Base-by-base conservation (phyloP, 2,329 filamentous ascomycete genomes). In the Cladosporium oxysporum region DNA sequence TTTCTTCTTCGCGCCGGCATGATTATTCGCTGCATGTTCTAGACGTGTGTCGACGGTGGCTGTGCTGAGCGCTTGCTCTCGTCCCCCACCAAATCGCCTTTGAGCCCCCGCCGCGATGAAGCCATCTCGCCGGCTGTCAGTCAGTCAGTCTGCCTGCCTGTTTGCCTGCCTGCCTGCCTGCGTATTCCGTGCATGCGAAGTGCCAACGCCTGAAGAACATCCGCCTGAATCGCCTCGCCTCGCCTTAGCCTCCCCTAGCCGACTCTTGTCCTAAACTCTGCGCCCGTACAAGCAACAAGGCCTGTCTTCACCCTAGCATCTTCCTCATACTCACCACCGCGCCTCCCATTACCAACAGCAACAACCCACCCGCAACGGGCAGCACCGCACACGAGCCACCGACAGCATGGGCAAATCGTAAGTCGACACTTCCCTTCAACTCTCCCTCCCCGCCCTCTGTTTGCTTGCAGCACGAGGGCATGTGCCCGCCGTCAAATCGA, bases 391-490 rank as follows among this genome's bases (percentile, higher is more conserved):
- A 33, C 52, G 52, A 55, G 52, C 16, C 28, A 53, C 50, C 49
- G 58, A 28, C 50, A 66, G 58, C 58, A 66, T 66, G 65, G 65
- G 65, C 53, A 66, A 66, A 64, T 66, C 65, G 65, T 66, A 64
- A 66, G 65, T 66, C 60, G 52, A 55, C 33, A 31, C 64, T 58
- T 52, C 50, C 57, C 29, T 35, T 33, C 55, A 11, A 31, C 64
- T 41, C 29, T 37, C 57, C 21, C 58, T 44, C 61, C 21, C 64
- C 61, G 50, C 61, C 18, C 44, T 55, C 61, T 33, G 50, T 35
- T 47, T 63, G 50, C 61, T 57, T 62, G 60, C 60, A 62, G 60
- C 59, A 35, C 14, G 26, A 33, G 52, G 12, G 26, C 52, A 55
- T 29, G 52, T 33, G 28, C 18, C n/a, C 52, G 28, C 31, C 52